These are phyloP conservation scores for Pontederia paniculata DNA, from an alignment of 176 grass and related monocot species.

Conservation along the genomic window DNA sequence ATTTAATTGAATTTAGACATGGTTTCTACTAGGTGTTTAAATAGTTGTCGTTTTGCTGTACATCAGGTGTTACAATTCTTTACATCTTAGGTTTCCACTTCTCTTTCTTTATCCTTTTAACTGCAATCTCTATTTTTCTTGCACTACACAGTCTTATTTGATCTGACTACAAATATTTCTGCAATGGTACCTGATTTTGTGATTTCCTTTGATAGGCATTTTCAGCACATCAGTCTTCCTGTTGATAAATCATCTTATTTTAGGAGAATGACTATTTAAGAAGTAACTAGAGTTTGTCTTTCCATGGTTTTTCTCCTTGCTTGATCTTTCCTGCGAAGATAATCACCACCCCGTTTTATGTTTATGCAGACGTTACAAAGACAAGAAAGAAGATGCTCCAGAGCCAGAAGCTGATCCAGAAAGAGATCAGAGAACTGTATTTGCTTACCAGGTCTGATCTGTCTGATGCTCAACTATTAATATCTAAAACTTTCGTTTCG, in stretches of 20 bases:
- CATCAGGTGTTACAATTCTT: no score
- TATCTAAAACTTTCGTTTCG: not conserved
- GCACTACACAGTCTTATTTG: no score
- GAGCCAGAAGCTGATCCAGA: slow-evolving; percentile 92
- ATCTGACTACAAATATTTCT: no score
- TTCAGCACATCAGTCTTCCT: no score
- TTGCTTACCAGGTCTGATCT: slow-evolving; percentile 57
- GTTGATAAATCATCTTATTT: no score
- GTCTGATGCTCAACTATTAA: not conserved
- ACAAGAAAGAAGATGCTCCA: slow-evolving; percentile 61
- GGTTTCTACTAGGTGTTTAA: no score
- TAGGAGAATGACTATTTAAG: no score
- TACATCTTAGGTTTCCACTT: no score
- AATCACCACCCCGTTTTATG: slow-evolving; percentile 6
- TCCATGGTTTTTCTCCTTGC: not conserved
- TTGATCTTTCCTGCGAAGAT: slow-evolving; percentile 12
- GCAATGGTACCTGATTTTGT: not conserved
- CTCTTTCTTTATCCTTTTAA: no score
- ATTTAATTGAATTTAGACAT: no score
- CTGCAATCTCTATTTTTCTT: no score
- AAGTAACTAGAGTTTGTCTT: not conserved
- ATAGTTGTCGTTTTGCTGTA: no score
- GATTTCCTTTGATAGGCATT: not conserved
- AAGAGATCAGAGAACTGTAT: slow-evolving; percentile 98
- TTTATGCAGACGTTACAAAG: slow-evolving; percentile 37